Evolutionary conservation across 352 stramenopile species (phyloP).

Genomic region (Phytophthora crassamura): DNA sequence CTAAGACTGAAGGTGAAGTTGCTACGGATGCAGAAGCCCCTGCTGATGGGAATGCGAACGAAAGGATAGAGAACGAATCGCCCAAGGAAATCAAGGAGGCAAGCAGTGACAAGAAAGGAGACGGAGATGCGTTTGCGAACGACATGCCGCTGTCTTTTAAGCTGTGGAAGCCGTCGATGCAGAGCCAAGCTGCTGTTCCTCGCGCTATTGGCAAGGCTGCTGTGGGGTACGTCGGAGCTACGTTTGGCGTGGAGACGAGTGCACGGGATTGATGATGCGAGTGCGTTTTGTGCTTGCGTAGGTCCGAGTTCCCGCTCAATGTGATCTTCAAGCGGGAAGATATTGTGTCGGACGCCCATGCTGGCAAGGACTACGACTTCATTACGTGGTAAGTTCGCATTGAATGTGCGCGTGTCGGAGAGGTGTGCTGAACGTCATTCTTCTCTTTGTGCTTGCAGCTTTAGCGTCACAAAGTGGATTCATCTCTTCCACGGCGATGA

Average conservation of each 20-base stretch:
- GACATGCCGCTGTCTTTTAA: slow-evolving; percentile 73
- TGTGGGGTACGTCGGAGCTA: slow-evolving; percentile 48
- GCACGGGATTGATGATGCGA: background rate
- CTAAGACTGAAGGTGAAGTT: slow-evolving; percentile 4
- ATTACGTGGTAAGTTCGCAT: slow-evolving; percentile 68
- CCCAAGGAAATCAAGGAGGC: slow-evolving; percentile 3
- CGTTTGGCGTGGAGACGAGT: background rate
- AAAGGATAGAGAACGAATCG: slow-evolving; percentile 2
- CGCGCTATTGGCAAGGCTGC: slow-evolving; percentile 59
- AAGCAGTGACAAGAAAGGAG: slow-evolving; percentile 1
- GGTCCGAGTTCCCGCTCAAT: slow-evolving; percentile 74
- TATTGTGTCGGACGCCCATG: slow-evolving; percentile 60
- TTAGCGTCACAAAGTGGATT: slow-evolving; percentile 93
- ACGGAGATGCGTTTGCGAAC: slow-evolving; percentile 41
- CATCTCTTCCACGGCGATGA: slow-evolving; percentile 90
- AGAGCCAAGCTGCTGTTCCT: slow-evolving; percentile 35
- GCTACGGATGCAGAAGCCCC: background rate
- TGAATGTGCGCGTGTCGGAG: background rate
- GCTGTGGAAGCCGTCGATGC: slow-evolving; percentile 66
- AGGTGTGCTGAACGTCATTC: background rate
- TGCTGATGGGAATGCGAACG: slow-evolving; percentile 9
- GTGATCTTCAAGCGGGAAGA: slow-evolving; percentile 88
- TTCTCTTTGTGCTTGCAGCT: slow-evolving; percentile 41
- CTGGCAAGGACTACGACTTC: slow-evolving; percentile 76
- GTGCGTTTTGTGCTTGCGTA: slow-evolving; percentile 17